These are phyloP conservation scores for Metschnikowia noctiluminum DNA, from an alignment of 805 yeast species.

Conservation along the genomic window DNA sequence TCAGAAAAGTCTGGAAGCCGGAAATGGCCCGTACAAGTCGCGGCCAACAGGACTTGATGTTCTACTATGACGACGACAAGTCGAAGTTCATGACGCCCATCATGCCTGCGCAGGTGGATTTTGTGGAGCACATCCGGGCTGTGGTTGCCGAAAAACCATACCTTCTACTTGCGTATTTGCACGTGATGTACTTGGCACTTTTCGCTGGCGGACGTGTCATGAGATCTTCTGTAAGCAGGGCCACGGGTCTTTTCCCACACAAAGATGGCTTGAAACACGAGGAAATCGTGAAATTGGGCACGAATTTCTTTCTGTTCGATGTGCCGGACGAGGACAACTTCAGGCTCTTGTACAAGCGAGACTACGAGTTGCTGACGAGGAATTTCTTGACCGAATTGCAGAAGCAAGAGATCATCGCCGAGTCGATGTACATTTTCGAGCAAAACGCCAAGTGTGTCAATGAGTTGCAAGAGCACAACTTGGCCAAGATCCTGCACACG, in stretches of 20 bases:
- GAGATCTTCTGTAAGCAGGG: slow-evolving; percentile 61
- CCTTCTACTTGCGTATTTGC: slow-evolving; percentile 73
- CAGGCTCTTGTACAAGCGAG: slow-evolving; percentile 65
- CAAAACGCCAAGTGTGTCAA: slow-evolving; percentile 58
- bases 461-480: slow-evolving; percentile 67
- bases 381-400: slow-evolving; percentile 65
- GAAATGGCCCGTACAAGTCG: slow-evolving; percentile 60
- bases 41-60: slow-evolving; percentile 59
- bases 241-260: slow-evolving; percentile 73
- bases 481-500: slow-evolving; percentile 51
- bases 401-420: slow-evolving; percentile 66
- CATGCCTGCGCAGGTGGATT: slow-evolving; percentile 58
- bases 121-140: slow-evolving; percentile 55
- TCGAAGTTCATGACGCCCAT: slow-evolving; percentile 57
- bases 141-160: slow-evolving; percentile 63
- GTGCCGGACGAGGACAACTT: slow-evolving; percentile 64
- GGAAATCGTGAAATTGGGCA: slow-evolving; percentile 59
- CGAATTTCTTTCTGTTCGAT: slow-evolving; percentile 64
- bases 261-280: slow-evolving; percentile 62
- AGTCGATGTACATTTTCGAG: slow-evolving; percentile 60
- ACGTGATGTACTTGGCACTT: slow-evolving; percentile 78
- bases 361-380: slow-evolving; percentile 75
- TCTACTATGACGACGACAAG: slow-evolving; percentile 56
- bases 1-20: slow-evolving; percentile 64
- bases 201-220: slow-evolving; percentile 83